Base-by-base conservation (phyloP, 441 rosid species). In the Flueggea neowawraea region DNA sequence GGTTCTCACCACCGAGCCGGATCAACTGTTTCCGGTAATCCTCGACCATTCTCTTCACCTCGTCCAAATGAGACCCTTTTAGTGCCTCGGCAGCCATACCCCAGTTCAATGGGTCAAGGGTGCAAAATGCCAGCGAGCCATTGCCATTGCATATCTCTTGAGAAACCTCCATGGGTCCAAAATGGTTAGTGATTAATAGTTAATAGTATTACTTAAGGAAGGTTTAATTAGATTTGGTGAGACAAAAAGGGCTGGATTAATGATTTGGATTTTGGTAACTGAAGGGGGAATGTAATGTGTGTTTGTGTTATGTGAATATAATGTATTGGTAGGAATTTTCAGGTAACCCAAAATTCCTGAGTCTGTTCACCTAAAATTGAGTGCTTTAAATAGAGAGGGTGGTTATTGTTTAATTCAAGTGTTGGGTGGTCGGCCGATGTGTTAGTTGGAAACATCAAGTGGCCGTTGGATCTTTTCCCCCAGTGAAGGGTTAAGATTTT, bases 31-130 rank as follows among this genome's bases (percentile, higher is more conserved):
- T 75, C 72, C 85, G 75, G 69, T 65, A 86, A 9, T 86, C 92
- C 17, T 63, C 80, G 7, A 88, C 86, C 95, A 86, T 86, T 12
- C 75, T 65, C 75, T 80, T 82, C 64, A 88, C 95, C 67, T 84
- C 88, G 8, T 86, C 90, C 63, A 88, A 67, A 69, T 88, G 90
- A 63, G 90, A 84, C 12, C 87, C 90, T 55, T 77, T 82, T 62
- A 88, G 56, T 4, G 81, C 64, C 52, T 86, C 85, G 0, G 92
- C 90, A 13, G 76, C 81, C 58, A 68, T 63, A 4, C 78, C 87
- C 96, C 92, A 88, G 61, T 78, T 81, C 68, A 86, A 54, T 4
- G 87, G 90, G 67, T 88, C 92, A 51, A 1, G 41, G 6, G 41
- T 36, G 41, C 41, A 36, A 36, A 36, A 36, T 36, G 41, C 7